phyloP scores from a whole-genome alignment of 495 filamentous ascomycete genomes.

The Aspergillus incahuasiensis region DNA sequence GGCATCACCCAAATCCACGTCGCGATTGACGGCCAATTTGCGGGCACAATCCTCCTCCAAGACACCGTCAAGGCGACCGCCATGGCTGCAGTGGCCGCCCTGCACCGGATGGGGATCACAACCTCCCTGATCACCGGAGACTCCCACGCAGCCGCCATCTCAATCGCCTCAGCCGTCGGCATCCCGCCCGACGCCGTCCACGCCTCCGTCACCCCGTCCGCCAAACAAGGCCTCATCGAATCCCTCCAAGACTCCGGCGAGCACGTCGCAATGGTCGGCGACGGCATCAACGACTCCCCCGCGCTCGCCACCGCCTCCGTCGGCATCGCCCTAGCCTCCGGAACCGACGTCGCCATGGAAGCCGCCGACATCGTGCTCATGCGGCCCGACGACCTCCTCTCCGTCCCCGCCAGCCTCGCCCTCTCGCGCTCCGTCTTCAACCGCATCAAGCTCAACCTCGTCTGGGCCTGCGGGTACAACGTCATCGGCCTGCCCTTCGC shows the following conservation, averaged over 20 bases:
- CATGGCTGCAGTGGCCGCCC: conserved; percentile 73
- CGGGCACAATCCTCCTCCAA: conserved; percentile 75
- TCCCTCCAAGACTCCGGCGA: conserved; percentile 66
- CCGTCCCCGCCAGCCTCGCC: conserved; percentile 78
- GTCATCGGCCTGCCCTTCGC: conserved; percentile 88
- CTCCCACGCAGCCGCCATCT: conserved; percentile 71
- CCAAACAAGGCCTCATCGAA: conserved; percentile 82
- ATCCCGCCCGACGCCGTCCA: conserved; percentile 71
- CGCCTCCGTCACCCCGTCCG: conserved; percentile 77
- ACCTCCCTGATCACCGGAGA: conserved; percentile 94
- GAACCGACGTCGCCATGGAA: conserved; percentile 97
- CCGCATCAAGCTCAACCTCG: conserved; percentile 89
- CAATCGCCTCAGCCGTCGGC: conserved; percentile 78
- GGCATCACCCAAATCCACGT: conserved; percentile 89
- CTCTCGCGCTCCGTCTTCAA: conserved; percentile 82
- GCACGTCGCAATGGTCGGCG: conserved; percentile 93
- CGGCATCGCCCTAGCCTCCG: conserved; percentile 86
- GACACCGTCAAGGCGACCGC: conserved; percentile 90
- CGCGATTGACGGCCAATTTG: conserved; percentile 74
- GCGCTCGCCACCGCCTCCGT: conserved; percentile 89
- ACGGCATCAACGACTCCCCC: conserved; percentile 98
- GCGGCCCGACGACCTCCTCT: conserved; percentile 84
- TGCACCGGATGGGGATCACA: conserved; percentile 77
- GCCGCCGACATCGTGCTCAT: conserved; percentile 95
- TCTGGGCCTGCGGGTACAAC: conserved; percentile 93